phyloP scores from a whole-genome alignment of 768 basidiomycete genomes.

The Tylopilus plumbeoviolaceoides region DNA sequence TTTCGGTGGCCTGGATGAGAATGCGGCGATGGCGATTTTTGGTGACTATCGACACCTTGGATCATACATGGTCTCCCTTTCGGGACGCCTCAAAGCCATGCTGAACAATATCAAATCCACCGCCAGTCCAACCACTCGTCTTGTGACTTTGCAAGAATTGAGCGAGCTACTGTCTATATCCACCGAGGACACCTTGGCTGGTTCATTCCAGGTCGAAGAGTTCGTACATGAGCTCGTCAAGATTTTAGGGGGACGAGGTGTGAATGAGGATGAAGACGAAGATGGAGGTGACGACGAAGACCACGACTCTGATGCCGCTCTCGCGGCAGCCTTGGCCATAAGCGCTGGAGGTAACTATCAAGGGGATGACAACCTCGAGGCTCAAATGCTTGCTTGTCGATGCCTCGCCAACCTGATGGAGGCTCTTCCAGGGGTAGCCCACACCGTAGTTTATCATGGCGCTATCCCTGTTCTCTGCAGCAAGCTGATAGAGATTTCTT shows the following conservation, averaged over 20 bases:
- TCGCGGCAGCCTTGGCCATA: constrained; percentile 84
- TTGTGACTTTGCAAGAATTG: constrained; percentile 89
- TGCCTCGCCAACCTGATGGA: constrained; percentile 99
- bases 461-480: constrained; percentile 96
- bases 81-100: constrained; percentile 85
- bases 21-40: constrained; percentile 74
- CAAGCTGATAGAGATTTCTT: constrained; percentile 95
- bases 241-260: constrained; percentile 79
- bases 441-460: constrained; percentile 96
- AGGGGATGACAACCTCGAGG: constrained; percentile 86
- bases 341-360: constrained; percentile 65
- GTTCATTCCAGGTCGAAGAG: constrained; percentile 91
- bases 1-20: constrained; percentile 59
- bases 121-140: constrained; percentile 80
- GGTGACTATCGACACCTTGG: constrained; percentile 86
- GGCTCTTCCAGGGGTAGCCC: constrained; percentile 95
- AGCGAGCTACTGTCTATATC: constrained; percentile 94
- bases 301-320: constrained; percentile 80
- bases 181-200: constrained; percentile 94
- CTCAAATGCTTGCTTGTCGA: constrained; percentile 92
- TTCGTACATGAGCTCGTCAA: constrained; percentile 90
- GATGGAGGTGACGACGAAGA: constrained; percentile 63
- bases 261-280: constrained; percentile 68
- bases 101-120: constrained; percentile 82
- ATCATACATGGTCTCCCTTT: constrained; percentile 89